phyloP scores from a whole-genome alignment of 768 basidiomycete genomes.

The Tricholomella constricta region DNA sequence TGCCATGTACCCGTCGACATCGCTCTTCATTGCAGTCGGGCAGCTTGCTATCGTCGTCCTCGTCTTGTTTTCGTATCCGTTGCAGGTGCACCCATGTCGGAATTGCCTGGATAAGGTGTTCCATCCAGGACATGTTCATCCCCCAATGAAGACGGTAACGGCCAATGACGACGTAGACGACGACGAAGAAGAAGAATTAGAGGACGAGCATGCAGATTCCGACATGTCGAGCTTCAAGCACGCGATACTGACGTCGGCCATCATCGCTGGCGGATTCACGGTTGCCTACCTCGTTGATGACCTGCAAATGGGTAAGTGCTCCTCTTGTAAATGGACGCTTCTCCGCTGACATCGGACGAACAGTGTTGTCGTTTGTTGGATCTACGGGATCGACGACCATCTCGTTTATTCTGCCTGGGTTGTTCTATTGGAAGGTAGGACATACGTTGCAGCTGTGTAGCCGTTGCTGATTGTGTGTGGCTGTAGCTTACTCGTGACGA shows the following conservation, averaged over 20 bases:
- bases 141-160: conserved; percentile 27
- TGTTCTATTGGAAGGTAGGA: conserved; percentile 90
- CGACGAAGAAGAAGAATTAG: conserved; percentile 47
- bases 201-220: conserved; percentile 54
- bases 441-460: not conserved
- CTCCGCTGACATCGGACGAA: conserved; percentile 4
- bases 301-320: conserved; percentile 67
- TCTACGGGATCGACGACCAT: conserved; percentile 96
- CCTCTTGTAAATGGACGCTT: not conserved
- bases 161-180: conserved; percentile 40
- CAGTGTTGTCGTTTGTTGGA: conserved; percentile 95
- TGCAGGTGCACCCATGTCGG: conserved; percentile 93
- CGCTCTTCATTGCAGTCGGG: conserved; percentile 89
- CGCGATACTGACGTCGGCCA: conserved; percentile 63
- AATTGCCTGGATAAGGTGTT: conserved; percentile 93
- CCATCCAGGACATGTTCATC: conserved; percentile 37
- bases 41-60: conserved; percentile 91
- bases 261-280: conserved; percentile 65
- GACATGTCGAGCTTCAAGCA: conserved; percentile 76
- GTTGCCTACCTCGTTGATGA: conserved; percentile 81
- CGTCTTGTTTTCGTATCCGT: conserved; percentile 90
- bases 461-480: conserved; percentile 3
- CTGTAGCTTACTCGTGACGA: conserved; percentile 71
- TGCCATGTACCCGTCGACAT: conserved; percentile 91
- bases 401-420: conserved; percentile 91